Base-by-base conservation (phyloP, 2,329 filamentous ascomycete genomes). In the Aureobasidium sp. region DNA sequence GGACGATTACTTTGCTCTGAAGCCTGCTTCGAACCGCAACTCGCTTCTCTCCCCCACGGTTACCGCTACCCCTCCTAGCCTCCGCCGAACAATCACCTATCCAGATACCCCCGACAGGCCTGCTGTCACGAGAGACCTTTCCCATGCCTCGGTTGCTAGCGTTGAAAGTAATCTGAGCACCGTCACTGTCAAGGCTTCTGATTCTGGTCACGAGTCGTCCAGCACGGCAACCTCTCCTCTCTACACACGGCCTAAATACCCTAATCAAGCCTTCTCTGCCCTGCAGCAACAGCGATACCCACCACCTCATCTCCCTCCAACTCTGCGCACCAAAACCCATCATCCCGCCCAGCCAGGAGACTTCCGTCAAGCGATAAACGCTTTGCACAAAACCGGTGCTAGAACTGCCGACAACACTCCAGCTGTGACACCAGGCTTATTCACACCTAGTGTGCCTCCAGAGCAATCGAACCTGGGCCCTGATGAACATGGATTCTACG, bases 201-300 rank as follows among this genome's bases (percentile, higher is more conserved):
- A 64, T 62, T 67, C 63, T 58, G 64, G 44, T 65, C 34, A 64
- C 52, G 57, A 41, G 27, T 60, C 57, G 5, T 45, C 57, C 22
- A 60, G 57, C 36, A 42, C 39, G 62, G 58, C 66, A 62, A 22
- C 52, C 62, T n/a, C 67, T 64, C 25, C 64, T 65, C 49, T 56
- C 41, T 70, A 74, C 61, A 64, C 62, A 67, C 71, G 74, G 31
- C 75, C 75, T 22, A 68, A 72, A 62, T 80, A 76, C 65, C 79
- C 79, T 49, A 79, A 80, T 66, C 79, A 81, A 70, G 75, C 78
- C 20, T 79, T 79, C 68, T 74, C 78, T 51, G 78, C 78, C 2
- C 71, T 80, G 36, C 78, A 80, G 55, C 71, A 70, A 56, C 79
- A 80, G 68, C 65, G 70, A 41, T 77, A 79, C 62, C 75, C 78